Evolutionary conservation across 2,329 filamentous ascomycete genomes (phyloP).

Genomic region (Fusarium sp.): DNA sequence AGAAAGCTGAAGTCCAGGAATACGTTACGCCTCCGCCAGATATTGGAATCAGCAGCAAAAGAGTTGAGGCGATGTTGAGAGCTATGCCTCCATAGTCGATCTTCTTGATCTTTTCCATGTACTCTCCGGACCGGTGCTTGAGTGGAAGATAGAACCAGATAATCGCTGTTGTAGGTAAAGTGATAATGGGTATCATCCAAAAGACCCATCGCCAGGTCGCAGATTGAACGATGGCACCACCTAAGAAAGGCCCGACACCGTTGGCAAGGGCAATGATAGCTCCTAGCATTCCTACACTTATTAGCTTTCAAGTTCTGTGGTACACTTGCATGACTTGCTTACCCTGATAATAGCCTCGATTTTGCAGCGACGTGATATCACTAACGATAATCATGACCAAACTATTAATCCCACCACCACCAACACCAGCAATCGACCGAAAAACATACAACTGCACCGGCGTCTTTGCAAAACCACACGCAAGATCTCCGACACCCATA

Average conservation of each 20-base stretch:
- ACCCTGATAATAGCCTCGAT: not conserved
- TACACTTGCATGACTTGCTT: not conserved
- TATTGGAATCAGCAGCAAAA: not conserved
- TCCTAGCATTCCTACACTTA: not conserved
- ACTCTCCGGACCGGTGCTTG: not conserved
- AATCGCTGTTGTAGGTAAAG: not conserved
- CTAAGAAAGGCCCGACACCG: not conserved
- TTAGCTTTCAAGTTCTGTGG: too few relatives aligned
- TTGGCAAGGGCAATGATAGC: not conserved
- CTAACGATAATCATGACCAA: slow-evolving; percentile 54
- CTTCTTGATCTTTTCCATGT: not conserved
- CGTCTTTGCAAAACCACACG: slow-evolving; percentile 16
- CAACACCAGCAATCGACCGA: slow-evolving; percentile 52
- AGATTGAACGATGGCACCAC: not conserved
- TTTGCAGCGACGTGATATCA: slow-evolving; percentile 49
- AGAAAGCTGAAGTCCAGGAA: not conserved
- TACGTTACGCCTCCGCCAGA: not conserved
- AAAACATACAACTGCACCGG: slow-evolving; percentile 52
- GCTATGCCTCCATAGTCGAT: not conserved
- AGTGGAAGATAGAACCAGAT: not conserved
- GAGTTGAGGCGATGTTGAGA: not conserved
- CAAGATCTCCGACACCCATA: not conserved
- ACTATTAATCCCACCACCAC: slow-evolving; percentile 53
- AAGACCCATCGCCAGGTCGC: not conserved
- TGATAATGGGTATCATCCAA: not conserved